Evolutionary conservation across 1,284 basidiomycete species (phyloP).

Genomic region (Leccinum fuscescens): DNA sequence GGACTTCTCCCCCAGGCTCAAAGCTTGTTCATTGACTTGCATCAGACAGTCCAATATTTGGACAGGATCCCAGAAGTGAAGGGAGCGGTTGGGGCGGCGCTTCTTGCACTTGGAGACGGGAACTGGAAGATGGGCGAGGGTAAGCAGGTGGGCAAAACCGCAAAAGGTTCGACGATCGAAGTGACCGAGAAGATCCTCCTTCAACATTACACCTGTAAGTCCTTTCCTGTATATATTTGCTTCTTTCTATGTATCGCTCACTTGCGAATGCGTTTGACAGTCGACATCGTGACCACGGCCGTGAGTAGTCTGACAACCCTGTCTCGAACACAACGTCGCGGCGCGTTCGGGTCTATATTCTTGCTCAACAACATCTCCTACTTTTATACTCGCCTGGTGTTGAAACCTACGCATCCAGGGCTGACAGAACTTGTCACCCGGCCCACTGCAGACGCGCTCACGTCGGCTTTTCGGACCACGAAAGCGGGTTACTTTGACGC

Average conservation of each 20-base stretch:
- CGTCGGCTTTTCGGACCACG: slow-evolving; percentile 69
- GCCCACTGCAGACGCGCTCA: slow-evolving; percentile 58
- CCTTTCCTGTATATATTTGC: neutral
- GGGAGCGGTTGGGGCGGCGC: slow-evolving; percentile 59
- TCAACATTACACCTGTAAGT: slow-evolving; percentile 72
- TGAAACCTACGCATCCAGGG: slow-evolving; percentile 46
- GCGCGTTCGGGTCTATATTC: slow-evolving; percentile 70
- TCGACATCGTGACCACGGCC: slow-evolving; percentile 65
- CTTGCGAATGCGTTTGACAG: slow-evolving; percentile 35
- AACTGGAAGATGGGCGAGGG: slow-evolving; percentile 89
- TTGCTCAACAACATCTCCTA: slow-evolving; percentile 76
- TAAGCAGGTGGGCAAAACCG: slow-evolving; percentile 53
- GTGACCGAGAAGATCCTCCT: slow-evolving; percentile 59
- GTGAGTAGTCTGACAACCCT: slow-evolving; percentile 59
- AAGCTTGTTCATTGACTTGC: neutral
- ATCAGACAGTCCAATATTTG: slow-evolving; percentile 65
- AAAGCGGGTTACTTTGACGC: slow-evolving; percentile 80
- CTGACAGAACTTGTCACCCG: slow-evolving; percentile 54
- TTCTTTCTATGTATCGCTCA: slow-evolving; percentile 1
- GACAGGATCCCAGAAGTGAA: slow-evolving; percentile 66
- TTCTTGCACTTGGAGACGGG: slow-evolving; percentile 72
- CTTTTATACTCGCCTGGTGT: slow-evolving; percentile 56
- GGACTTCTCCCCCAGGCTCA: neutral
- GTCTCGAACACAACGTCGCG: slow-evolving; percentile 60
- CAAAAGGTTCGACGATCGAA: slow-evolving; percentile 43